Evolutionary conservation across 2,329 filamentous ascomycete genomes (phyloP).

Genomic region (Phyllosticta citriasiana): DNA sequence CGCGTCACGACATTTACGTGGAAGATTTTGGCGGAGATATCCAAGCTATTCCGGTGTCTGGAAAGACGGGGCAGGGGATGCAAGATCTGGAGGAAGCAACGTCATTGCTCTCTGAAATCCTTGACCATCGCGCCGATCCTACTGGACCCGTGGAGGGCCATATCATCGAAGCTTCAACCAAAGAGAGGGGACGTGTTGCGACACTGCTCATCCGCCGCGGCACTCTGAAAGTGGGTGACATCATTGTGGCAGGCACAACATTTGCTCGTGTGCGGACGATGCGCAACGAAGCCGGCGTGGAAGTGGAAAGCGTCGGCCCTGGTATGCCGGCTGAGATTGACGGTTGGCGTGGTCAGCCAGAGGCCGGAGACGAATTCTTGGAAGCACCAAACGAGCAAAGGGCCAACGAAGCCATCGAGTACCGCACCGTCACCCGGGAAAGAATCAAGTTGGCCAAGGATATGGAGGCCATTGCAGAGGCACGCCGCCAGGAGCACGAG

Average conservation of each 20-base stretch:
- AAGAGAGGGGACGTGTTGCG: conserved; percentile 72
- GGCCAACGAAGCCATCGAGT: conserved; percentile 68
- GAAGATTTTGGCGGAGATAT: conserved; percentile 94
- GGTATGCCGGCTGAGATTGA: conserved; percentile 87
- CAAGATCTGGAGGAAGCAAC: conserved; percentile 84
- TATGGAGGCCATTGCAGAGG: conserved; percentile 68
- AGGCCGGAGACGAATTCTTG: conserved; percentile 77
- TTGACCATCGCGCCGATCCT: conserved; percentile 75
- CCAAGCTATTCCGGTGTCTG: conserved; percentile 82
- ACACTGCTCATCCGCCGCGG: conserved; percentile 84
- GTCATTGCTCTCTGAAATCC: conserved; percentile 72
- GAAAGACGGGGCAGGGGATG: conserved; percentile 90
- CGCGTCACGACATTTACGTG: conserved; percentile 73
- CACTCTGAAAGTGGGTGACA: conserved; percentile 69
- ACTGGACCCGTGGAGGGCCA: conserved; percentile 80
- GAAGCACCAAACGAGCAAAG: conserved; percentile 70
- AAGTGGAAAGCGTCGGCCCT: conserved; percentile 64
- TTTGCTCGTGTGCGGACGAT: conserved; percentile 81
- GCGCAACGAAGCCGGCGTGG: conserved; percentile 71
- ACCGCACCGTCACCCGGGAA: conserved; percentile 62
- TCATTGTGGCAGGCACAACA: conserved; percentile 77
- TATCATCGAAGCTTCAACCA: conserved; percentile 86
- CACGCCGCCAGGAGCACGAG: conserved; percentile 47
- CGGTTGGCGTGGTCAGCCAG: conserved; percentile 84
- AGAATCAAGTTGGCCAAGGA: conserved; percentile 55